phyloP scores from a whole-genome alignment of 495 filamentous ascomycete species.

The Penicillium coffeae region DNA sequence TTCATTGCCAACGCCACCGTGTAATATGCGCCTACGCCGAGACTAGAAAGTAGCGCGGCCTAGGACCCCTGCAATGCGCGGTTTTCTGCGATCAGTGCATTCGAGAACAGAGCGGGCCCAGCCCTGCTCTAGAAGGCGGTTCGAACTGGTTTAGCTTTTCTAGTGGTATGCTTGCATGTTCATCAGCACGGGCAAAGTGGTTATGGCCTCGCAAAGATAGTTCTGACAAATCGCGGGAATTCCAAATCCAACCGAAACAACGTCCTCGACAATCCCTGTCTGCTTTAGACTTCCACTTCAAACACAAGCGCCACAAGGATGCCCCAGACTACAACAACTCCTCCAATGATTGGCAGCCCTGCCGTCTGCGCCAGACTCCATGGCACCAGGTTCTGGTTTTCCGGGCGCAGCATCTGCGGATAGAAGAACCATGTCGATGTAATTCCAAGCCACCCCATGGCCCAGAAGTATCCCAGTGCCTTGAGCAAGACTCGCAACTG shows the following conservation, averaged over 20 bases:
- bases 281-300: constrained; percentile 11
- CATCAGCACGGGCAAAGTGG: too few relatives aligned
- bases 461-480: constrained; percentile 11
- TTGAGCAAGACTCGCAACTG: constrained; percentile 4
- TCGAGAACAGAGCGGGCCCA: too few relatives aligned
- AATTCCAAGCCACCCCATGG: constrained; percentile 14
- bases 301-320: constrained; percentile 6
- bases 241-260: not conserved
- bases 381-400: constrained; percentile 18
- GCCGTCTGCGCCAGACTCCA: constrained; percentile 7
- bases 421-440: constrained; percentile 22
- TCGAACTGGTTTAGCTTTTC: too few relatives aligned
- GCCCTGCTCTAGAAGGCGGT: too few relatives aligned
- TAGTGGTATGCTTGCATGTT: too few relatives aligned
- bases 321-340: constrained; percentile 7
- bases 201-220: too few relatives aligned
- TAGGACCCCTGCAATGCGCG: not conserved
- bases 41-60: not conserved
- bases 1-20: too few relatives aligned
- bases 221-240: too few relatives aligned
- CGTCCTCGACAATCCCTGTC: too few relatives aligned
- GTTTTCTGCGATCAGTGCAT: too few relatives aligned
- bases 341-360: constrained; percentile 6
- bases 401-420: constrained; percentile 15
- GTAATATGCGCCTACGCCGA: not conserved